Conservation (phyloP, 2,329 filamentous ascomycete species). For the Epichloe festucae region DNA sequence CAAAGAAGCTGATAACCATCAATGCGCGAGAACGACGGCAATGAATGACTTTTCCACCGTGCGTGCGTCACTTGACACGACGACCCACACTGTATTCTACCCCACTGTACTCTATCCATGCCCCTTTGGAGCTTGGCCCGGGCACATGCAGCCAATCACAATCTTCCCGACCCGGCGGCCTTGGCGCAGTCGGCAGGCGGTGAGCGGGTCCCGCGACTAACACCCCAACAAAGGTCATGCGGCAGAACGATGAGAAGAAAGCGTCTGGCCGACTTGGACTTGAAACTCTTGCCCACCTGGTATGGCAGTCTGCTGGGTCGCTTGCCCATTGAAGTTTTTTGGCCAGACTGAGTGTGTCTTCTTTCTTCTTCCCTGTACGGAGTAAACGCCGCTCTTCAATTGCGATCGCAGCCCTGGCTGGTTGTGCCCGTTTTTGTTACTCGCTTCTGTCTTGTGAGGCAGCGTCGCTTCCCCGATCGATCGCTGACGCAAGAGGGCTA, state of each 20-base stretch:
- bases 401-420: background rate
- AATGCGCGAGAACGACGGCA: background rate
- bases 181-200: slow-evolving; percentile 10
- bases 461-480: background rate
- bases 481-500: background rate
- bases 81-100: background rate
- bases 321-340: background rate
- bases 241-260: slow-evolving; percentile 1
- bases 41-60: background rate
- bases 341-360: background rate
- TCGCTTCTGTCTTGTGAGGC: background rate
- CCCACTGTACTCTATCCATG: background rate
- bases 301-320: background rate
- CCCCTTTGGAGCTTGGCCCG: background rate
- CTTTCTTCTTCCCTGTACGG: background rate
- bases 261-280: background rate
- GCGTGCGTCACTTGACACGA: background rate
- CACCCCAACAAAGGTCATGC: slow-evolving; percentile 1
- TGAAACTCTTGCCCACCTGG: background rate
- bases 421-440: background rate
- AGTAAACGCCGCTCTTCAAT: background rate
- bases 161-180: background rate
- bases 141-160: slow-evolving; percentile 5
- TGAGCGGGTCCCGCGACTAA: slow-evolving; percentile 10
- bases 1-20: too few species aligned